Base-by-base conservation (phyloP, 1,139 yeast species). In the Trichomonascaceae sp. region DNA sequence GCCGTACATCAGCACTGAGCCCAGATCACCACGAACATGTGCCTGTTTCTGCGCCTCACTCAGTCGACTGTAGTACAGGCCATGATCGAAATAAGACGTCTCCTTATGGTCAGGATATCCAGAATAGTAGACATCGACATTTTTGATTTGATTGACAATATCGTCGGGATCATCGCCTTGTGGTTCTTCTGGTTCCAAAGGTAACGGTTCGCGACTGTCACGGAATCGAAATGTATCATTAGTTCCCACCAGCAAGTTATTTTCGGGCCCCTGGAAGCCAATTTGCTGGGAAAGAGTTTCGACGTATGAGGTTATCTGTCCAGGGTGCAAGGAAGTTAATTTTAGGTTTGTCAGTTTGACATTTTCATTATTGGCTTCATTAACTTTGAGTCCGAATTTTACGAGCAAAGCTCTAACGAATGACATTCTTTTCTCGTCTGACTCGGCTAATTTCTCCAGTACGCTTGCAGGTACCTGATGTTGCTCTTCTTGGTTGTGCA, bases 31-130 rank as follows among this genome's bases (percentile, higher is more conserved):
- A 53, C 18, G 65, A 53, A 18, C 65, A 58, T 52, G 62, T 58
- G 13, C 63, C 58, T 53, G 48, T 15, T 44, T 27, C 43, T 70
- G 61, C 15, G 74, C 66, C 19, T 62, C 66, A 18, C 71, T 68
- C 52, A 91, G 70, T 36, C 70, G 63, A 7, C 70, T 65, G 65
- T 78, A 86, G 66, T 85, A 93, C 22, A 74, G 65, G 9, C 66
- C 62, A 66, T 85, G 79, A 63, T 85, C 82, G 70, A 91, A 91
- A 67, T 81, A 83, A 0, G 96, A 93, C 0, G 96, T 85, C 36
- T 63, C 65, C 3, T 49, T 74, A 58, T 59, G 73, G 70, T 50
- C 71, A 52, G 59, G 81, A 72, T n/a, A 86, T 0, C 66, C 63
- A 0, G 74, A 72, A 7, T 74, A 67, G 52, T 76, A 76, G 7